Evolutionary conservation across 139 green algal species (phyloP).

Genomic region (Coelastrella sp.): DNA sequence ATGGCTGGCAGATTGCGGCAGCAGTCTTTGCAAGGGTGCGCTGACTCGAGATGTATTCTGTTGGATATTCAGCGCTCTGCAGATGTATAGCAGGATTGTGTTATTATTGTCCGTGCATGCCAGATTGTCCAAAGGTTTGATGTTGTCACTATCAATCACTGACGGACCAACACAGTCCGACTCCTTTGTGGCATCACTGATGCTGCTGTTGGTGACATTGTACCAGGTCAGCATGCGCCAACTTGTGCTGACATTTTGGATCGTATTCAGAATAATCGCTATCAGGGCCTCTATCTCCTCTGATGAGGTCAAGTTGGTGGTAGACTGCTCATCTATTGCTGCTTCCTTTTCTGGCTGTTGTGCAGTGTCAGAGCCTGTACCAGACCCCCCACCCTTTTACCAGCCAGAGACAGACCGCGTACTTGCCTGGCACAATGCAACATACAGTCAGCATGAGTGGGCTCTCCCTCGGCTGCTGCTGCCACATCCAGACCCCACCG

Average conservation of each 20-base stretch:
- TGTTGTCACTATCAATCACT: too few relatives aligned
- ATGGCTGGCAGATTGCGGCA: conserved; percentile 66
- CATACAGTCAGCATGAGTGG: conserved; percentile 87
- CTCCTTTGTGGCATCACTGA: background rate
- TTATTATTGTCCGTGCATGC: too few relatives aligned
- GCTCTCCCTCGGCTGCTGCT: conserved; percentile 71
- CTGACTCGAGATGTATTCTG: background rate
- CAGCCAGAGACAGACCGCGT: conserved; percentile 72
- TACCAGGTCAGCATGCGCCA: too few relatives aligned
- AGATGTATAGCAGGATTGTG: too few relatives aligned
- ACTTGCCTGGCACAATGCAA: conserved; percentile 73
- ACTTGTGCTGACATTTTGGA: too few relatives aligned
- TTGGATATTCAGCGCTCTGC: background rate
- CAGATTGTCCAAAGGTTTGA: too few relatives aligned
- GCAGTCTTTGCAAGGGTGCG: conserved; percentile 39
- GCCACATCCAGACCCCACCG: conserved; percentile 57
- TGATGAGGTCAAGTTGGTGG: too few relatives aligned
- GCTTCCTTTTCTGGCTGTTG: conserved; percentile 56
- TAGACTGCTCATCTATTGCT: background rate
- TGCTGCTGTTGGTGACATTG: background rate
- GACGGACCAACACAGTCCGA: too few relatives aligned
- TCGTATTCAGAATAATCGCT: too few relatives aligned
- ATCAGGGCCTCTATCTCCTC: too few relatives aligned
- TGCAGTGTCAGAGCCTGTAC: conserved; percentile 65
- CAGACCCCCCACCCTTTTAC: conserved; percentile 77